Base-by-base conservation (phyloP, 2,329 filamentous ascomycete genomes). In the Aspergillus aculeatinus region DNA sequence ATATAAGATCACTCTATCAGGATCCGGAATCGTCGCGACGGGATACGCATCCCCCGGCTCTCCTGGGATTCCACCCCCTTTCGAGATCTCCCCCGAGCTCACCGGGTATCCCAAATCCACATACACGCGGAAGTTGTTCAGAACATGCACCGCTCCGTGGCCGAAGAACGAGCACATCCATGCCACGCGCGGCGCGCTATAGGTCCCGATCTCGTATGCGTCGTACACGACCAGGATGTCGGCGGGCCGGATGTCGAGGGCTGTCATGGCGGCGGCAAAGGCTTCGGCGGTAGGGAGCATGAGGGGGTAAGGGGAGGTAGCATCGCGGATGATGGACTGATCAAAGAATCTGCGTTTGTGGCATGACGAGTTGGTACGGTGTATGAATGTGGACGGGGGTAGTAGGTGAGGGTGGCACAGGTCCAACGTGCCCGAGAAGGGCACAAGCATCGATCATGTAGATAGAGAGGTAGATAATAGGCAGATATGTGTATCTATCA, bases 171-270 rank as follows among this genome's bases (percentile, higher is more conserved):
- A 64, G 48, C 60, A 74, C 5, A 59, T 68, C 67, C 69, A 74
- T 9, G 70, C 71, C 2, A 70, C 68, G 2, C 71, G 67, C 19
- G 71, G 71, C 0, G 71, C 67, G 6, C 61, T 68, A 51, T 74
- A 72, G 6, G 72, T 63, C 4, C 69, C 71, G 2, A 68, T 60
- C 7, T 72, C 70, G 1, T 66, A 56, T 2, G 69, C 54, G 44
- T 74, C 71, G 53, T 73, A 74, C 14, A 73, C 51, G 35, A 74
- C 69, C 2, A 74, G 56, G n/a, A 65, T 62, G 48, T 68, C 70
- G 11, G 67, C 61, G 9, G 62, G 62, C 11, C 5, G 60, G 51
- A 72, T 61, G 14, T 65, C 68, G 5, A 72, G 60, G 11, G 51
- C 47, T 2, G 58, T 51, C 62, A 72, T 64, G 31, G 39, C 59